phyloP scores from a whole-genome alignment of 345 rosid species.

The Kandelia obovata region DNA sequence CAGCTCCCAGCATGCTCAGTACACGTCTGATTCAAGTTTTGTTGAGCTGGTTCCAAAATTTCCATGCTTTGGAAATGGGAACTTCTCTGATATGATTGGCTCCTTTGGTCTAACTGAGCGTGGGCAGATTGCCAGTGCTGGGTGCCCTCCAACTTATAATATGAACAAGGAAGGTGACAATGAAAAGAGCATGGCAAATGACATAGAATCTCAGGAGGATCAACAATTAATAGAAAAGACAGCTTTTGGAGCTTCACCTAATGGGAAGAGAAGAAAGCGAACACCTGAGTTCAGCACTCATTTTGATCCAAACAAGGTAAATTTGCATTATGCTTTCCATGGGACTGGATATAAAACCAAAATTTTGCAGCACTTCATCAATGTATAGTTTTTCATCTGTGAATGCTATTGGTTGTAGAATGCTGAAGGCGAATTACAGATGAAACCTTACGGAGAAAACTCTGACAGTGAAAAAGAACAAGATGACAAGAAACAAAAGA shows the following conservation, averaged over 20 bases:
- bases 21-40: conserved; percentile 55
- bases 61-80: conserved; percentile 53
- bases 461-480: conserved; percentile 38
- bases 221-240: conserved; percentile 48
- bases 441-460: conserved; percentile 45
- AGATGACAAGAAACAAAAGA: conserved; percentile 61
- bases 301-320: conserved; percentile 57
- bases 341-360: neutral
- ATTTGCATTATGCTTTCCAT: conserved; percentile 9
- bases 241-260: conserved; percentile 41
- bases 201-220: conserved; percentile 41
- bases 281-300: conserved; percentile 38
- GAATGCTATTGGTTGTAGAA: conserved; percentile 28
- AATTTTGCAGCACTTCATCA: neutral
- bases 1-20: conserved; percentile 44
- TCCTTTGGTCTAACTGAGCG: conserved; percentile 41
- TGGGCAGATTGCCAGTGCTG: conserved; percentile 30
- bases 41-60: conserved; percentile 50
- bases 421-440: conserved; percentile 48
- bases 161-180: conserved; percentile 40
- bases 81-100: conserved; percentile 54
- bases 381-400: neutral
- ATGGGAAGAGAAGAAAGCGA: conserved; percentile 56
- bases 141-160: conserved; percentile 36
- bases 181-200: conserved; percentile 38